Evolutionary conservation across 2,329 filamentous ascomycete genomes (phyloP), one percentile per base, ranked within the genome.

Genomic region (Knoxdaviesia capensis): DNA sequence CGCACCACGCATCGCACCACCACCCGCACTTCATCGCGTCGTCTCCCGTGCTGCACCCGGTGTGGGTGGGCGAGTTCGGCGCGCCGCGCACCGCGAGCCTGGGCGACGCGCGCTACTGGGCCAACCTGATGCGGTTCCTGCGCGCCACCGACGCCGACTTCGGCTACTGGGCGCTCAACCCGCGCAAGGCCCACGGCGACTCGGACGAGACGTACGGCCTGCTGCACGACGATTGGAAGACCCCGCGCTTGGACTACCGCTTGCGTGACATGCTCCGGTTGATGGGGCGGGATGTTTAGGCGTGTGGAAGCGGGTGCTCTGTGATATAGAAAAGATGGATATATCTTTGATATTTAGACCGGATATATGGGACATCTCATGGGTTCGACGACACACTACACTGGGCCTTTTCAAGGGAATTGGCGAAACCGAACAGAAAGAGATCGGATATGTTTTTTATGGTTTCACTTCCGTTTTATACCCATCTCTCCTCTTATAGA

Each of bases 161-260:
- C 59, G 77, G 70, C 6, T 81, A 80, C 56, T 81, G 77, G 77
- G 76, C 76, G 10, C 53, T 80, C 48, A 80, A 80, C 56, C 71
- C 76, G 35, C 62, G 71, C 39, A 80, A 81, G 56, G 70, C 74
- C 7, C 64, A 64, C 44, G 60, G 67, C 34, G 64, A 75, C 53
- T 64, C 59, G 40, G 61, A 57, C 32, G 76, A 81, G 59, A 64
- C 65, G 8, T 80, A 81, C 52, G 67, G 69, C 3, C 56, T 81
- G 29, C 57, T 80, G 11, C 56, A 66, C 46, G 74, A 78, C 50
- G 73, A 77, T 54, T 81, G 76, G 76, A 51, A 66, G 47, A 78
- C 73, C 11, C 68, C 71, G 0, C 60, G 76, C 42, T 56, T 72
- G 50, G 74, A 77, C 52, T 77, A 77, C 56, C 61, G 74, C 44